These are phyloP conservation scores for Kalmusia sp. DNA, from an alignment of 2,329 filamentous ascomycete species.

Conservation along the genomic window DNA sequence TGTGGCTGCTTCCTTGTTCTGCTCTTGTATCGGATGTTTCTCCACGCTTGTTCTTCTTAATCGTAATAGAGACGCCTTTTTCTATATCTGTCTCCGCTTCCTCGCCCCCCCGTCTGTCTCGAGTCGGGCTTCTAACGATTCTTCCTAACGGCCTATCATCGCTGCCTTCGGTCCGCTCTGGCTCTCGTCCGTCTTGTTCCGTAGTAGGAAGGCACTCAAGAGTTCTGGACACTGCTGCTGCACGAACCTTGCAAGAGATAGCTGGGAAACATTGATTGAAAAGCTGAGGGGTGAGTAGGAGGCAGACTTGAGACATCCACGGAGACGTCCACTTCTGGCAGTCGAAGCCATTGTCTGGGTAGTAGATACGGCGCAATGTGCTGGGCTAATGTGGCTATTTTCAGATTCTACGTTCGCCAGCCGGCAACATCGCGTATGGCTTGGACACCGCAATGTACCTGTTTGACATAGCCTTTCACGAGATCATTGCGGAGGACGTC, in stretches of 20 bases:
- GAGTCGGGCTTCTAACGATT: neutral
- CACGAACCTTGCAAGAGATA: neutral
- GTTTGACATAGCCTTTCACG: slow-evolving; percentile 10
- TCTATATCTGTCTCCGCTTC: slow-evolving; percentile 3
- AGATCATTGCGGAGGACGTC: slow-evolving; percentile 9
- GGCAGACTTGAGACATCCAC: neutral
- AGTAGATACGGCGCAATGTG: neutral
- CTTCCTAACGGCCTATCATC: neutral
- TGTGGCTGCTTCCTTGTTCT: slow-evolving; percentile 17
- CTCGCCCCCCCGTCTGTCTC: neutral
- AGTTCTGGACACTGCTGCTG: too few relatives aligned
- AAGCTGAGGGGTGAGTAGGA: neutral
- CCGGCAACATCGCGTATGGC: slow-evolving; percentile 12
- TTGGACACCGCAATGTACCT: slow-evolving; percentile 16
- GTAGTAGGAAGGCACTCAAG: neutral
- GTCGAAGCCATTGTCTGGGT: neutral
- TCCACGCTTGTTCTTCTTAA: slow-evolving; percentile 16
- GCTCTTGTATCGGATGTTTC: slow-evolving; percentile 11
- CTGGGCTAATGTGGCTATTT: neutral
- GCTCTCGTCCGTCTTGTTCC: neutral
- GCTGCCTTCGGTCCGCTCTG: neutral
- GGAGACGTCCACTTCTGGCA: neutral
- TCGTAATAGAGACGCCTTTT: slow-evolving; percentile 9
- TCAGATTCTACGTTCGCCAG: neutral
- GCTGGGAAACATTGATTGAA: neutral